These are phyloP conservation scores for Lophium mytilinum DNA, from an alignment of 495 filamentous ascomycete species.

Conservation along the genomic window DNA sequence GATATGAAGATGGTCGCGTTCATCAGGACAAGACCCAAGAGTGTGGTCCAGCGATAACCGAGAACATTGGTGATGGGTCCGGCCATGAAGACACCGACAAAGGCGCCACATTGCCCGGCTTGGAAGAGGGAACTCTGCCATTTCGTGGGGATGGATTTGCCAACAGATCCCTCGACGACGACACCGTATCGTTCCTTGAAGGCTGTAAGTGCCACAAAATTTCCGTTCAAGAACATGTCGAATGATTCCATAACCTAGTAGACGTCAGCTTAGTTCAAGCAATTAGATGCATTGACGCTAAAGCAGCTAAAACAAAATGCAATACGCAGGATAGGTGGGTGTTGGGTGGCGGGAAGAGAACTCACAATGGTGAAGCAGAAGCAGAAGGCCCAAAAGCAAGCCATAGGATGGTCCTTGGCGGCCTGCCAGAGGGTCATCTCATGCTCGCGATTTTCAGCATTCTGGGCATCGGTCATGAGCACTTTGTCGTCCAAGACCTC, in stretches of 20 bases:
- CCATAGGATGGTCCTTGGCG: slow-evolving; percentile 15
- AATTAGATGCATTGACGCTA: too few relatives aligned
- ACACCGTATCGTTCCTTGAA: slow-evolving; percentile 30
- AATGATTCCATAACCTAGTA: slow-evolving; percentile 34
- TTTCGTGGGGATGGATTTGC: slow-evolving; percentile 25
- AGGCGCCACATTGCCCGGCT: slow-evolving; percentile 28
- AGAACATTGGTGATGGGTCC: slow-evolving; percentile 8
- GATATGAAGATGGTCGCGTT: slow-evolving; percentile 14
- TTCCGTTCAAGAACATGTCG: slow-evolving; percentile 37
- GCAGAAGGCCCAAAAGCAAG: slow-evolving; percentile 28
- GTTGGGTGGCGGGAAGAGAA: not conserved
- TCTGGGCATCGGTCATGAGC: slow-evolving; percentile 16
- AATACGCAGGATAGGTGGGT: not conserved
- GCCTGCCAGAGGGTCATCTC: slow-evolving; percentile 10
- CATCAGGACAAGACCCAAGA: slow-evolving; percentile 9
- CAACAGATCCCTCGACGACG: not conserved
- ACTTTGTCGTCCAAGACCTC: slow-evolving; percentile 29
- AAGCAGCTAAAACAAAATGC: too few relatives aligned
- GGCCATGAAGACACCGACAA: slow-evolving; percentile 13
- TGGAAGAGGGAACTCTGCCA: slow-evolving; percentile 38
- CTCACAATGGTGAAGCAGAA: slow-evolving; percentile 41
- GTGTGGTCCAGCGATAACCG: slow-evolving; percentile 12
- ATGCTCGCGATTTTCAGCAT: slow-evolving; percentile 14
- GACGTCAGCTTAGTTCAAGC: too few relatives aligned
- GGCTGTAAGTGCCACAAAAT: slow-evolving; percentile 32